phyloP scores from a whole-genome alignment of 2,329 filamentous ascomycete species.

The Fusarium burgessii region DNA sequence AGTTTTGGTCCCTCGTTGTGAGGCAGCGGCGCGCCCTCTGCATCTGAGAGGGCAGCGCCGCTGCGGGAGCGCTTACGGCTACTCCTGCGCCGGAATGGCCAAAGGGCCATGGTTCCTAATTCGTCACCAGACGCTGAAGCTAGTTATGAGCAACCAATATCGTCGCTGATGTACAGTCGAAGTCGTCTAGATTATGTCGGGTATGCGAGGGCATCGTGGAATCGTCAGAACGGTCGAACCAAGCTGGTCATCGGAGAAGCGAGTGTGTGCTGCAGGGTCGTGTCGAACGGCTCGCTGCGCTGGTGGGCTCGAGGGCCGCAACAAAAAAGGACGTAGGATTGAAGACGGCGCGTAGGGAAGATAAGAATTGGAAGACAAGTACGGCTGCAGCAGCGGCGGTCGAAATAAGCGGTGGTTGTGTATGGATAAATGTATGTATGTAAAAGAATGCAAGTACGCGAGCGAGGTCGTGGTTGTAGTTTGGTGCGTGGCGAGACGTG shows the following conservation, averaged over 20 bases:
- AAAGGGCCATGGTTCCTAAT: constrained; percentile 74
- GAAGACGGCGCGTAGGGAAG: constrained; percentile 28
- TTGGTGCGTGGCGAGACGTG: constrained; percentile 47
- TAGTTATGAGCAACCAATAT: constrained; percentile 42
- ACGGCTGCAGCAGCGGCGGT: constrained; percentile 34
- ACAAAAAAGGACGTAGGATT: constrained; percentile 29
- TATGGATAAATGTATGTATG: constrained; percentile 7
- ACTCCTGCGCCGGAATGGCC: constrained; percentile 83
- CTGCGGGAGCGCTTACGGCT: constrained; percentile 70
- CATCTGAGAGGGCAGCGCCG: constrained; percentile 66
- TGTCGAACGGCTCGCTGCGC: constrained; percentile 43
- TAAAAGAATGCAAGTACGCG: constrained; percentile 45
- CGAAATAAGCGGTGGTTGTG: constrained; percentile 40
- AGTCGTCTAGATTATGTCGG: constrained; percentile 42
- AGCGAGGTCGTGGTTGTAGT: constrained; percentile 37
- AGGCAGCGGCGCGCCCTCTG: constrained; percentile 58
- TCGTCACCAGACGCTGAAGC: constrained; percentile 37
- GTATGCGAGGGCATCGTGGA: constrained; percentile 49
- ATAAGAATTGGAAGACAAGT: constrained; percentile 16
- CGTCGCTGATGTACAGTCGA: constrained; percentile 41
- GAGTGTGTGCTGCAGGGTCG: constrained; percentile 37
- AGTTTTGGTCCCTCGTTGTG: constrained; percentile 51
- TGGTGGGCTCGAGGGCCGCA: constrained; percentile 33
- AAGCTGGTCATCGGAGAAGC: constrained; percentile 42
- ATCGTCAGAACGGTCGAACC: constrained; percentile 42